Base-by-base conservation (phyloP, 768 basidiomycete species). In the Mycena rebaudengoi region DNA sequence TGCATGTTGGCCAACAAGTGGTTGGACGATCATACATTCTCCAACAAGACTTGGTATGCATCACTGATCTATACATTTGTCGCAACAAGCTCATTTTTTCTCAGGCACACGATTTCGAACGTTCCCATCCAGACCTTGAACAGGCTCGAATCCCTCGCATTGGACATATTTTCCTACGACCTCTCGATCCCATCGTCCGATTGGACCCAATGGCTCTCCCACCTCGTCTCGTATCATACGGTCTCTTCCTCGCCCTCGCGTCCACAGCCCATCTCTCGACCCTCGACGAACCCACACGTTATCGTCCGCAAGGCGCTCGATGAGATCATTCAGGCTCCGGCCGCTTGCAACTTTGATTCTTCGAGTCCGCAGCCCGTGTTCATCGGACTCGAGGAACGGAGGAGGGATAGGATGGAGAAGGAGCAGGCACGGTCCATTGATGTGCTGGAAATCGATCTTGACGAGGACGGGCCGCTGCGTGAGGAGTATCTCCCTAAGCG, bases 1-100 rank as follows among this genome's bases (percentile, higher is more conserved):
- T 92, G 88, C 65, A 93, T 94, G 91, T 79, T 94, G 32, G 91
- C 92, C 20, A 94, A 94, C 75, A 94, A 94, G 77, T 94, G 92
- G 92, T 72, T 94, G 66, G 92, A 94, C 66, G 92, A 94, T 69
- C 92, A 94, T 70, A 94, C 92, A 0, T 94, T 94, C 76, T 93
- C 91, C 39, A 94, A 94, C 78, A 94, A 92, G 79, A 94, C 92
- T 55, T 94, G 92, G 92, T 92, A 74, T 62, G 88, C 25, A n/a
- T 52, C 28, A 21, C 25, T 23, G 18, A 25, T 8, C 50, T 28
- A 18, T 37, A 51, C 21, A 53, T 32, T 39, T 46, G 41, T n/a
- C n/a, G n/a, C 21, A 57, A 43, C 50, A 65, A 14, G 68, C 61
- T 40, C 35, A 30, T 55, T 20, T 55, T 58, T 60, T 59, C n/a